These are phyloP conservation scores for Suillus variegatus DNA, from an alignment of 768 basidiomycete species.

Conservation along the genomic window DNA sequence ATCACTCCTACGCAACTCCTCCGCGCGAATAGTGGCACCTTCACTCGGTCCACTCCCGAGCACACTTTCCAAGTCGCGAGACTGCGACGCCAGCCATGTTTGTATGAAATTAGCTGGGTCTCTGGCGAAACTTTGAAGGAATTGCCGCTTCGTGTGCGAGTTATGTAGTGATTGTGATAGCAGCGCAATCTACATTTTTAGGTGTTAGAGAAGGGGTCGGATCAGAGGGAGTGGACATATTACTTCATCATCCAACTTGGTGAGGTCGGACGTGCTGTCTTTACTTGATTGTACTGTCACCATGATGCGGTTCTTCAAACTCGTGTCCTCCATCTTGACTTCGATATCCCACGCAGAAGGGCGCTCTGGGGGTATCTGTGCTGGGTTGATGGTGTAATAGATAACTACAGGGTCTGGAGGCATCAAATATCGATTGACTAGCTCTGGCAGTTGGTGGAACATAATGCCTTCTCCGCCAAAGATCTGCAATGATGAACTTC, in stretches of 20 bases:
- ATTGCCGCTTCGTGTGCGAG: slow-evolving; percentile 83
- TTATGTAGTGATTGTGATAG: slow-evolving; percentile 85
- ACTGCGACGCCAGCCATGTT: slow-evolving; percentile 90
- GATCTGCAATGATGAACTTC: slow-evolving; percentile 43
- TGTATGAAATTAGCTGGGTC: slow-evolving; percentile 84
- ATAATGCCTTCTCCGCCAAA: slow-evolving; percentile 68
- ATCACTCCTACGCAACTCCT: slow-evolving; percentile 86
- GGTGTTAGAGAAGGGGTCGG: slow-evolving; percentile 19
- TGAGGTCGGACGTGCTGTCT: slow-evolving; percentile 66
- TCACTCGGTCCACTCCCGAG: slow-evolving; percentile 87
- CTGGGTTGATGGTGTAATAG: slow-evolving; percentile 72
- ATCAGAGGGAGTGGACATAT: slow-evolving; percentile 9
- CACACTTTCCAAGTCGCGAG: slow-evolving; percentile 85
- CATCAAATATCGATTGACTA: slow-evolving; percentile 77
- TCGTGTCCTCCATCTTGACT: slow-evolving; percentile 81
- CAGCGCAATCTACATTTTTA: slow-evolving; percentile 63
- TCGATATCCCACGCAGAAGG: slow-evolving; percentile 86
- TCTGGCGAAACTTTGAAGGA: slow-evolving; percentile 78
- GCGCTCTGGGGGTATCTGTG: slow-evolving; percentile 62
- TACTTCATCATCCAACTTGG: slow-evolving; percentile 88
- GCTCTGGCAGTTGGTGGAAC: slow-evolving; percentile 82
- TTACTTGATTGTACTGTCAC: slow-evolving; percentile 70
- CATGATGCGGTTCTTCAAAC: slow-evolving; percentile 71
- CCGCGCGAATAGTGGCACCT: slow-evolving; percentile 78
- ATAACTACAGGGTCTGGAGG: slow-evolving; percentile 82